Evolutionary conservation across 371 early-diverging fungal genomes (phyloP).

Genomic region (Rhizopus sp.): DNA sequence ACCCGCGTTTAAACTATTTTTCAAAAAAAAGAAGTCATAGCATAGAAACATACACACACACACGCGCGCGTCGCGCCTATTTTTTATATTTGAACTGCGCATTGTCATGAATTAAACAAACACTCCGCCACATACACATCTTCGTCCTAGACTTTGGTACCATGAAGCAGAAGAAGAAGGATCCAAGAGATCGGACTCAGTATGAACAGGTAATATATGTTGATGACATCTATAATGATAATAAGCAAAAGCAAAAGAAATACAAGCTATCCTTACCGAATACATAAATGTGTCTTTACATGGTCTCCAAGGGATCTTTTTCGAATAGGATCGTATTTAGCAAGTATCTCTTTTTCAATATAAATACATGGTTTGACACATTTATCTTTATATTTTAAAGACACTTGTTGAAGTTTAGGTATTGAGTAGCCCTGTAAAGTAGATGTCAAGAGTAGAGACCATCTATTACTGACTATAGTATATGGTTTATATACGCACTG

Average conservation of each 20-base stretch:
- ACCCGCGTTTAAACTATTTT: neutral
- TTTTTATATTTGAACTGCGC: too few relatives aligned
- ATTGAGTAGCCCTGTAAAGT: conserved; percentile 9
- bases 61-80: too few relatives aligned
- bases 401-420: conserved; percentile 21
- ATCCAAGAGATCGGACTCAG: conserved; percentile 13
- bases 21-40: neutral
- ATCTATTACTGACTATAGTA: conserved; percentile 9
- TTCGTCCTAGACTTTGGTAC: conserved; percentile 37
- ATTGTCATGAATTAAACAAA: conserved; percentile 14
- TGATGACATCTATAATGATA: conserved; percentile 33
- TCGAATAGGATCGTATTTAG: conserved; percentile 36
- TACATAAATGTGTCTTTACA: conserved; percentile 16
- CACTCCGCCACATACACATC: conserved; percentile 47
- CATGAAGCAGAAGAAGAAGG: conserved; percentile 36
- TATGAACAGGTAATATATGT: conserved; percentile 16
- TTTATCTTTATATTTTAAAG: conserved; percentile 28
- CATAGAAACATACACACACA: too few relatives aligned
- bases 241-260: neutral
- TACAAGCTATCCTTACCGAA: conserved; percentile 18
- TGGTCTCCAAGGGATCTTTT: conserved; percentile 23
- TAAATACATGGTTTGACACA: conserved; percentile 44
- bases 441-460: conserved; percentile 24
- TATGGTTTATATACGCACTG: neutral
- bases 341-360: conserved; percentile 25